Conservation (phyloP, 148 eudicot species). For the Cornus kousa region DNA sequence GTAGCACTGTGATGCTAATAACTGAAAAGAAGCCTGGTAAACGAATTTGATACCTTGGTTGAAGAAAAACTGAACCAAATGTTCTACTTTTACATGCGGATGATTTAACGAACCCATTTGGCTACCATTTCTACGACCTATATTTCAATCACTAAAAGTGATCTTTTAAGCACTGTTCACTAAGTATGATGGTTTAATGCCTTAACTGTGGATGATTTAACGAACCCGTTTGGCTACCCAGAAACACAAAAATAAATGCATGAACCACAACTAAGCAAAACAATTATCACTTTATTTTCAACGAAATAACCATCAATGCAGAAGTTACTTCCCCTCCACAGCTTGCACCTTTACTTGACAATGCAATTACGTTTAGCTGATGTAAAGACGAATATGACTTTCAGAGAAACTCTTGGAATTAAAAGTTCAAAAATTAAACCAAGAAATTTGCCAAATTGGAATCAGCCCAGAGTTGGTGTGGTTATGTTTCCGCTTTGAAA, state of each 20-base stretch:
- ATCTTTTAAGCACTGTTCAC: background rate
- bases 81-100: background rate
- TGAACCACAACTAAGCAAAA: slow-evolving; percentile 3
- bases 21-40: background rate
- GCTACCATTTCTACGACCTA: no score
- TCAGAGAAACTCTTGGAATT: background rate
- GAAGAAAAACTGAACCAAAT: background rate
- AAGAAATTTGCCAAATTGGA: background rate
- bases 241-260: background rate
- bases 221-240: background rate
- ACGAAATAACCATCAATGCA: background rate
- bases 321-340: background rate
- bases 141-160: no score
- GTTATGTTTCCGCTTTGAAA: background rate
- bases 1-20: background rate
- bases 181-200: background rate
- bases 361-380: background rate
- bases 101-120: background rate
- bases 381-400: background rate
- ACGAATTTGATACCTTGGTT: background rate
- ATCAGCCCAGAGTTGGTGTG: background rate
- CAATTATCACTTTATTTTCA: background rate
- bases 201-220: background rate
- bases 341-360: background rate
- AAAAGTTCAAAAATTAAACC: background rate